Evolutionary conservation across 768 basidiomycete species (phyloP), one percentile per base, ranked within the genome.

Genomic region (Lactarius deliciosus): DNA sequence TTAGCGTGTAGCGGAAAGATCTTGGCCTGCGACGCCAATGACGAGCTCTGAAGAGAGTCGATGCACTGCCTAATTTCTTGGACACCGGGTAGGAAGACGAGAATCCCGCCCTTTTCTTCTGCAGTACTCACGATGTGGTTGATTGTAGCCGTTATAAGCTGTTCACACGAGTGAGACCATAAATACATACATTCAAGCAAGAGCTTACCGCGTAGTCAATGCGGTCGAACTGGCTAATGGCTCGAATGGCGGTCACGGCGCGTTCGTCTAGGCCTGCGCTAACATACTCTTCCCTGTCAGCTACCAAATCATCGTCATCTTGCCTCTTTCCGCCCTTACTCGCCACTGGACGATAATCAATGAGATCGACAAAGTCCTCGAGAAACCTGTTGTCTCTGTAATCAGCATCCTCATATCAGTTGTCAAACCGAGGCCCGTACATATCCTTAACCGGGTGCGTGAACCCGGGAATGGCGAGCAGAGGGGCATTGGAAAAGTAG

Each of bases 1-100:
- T 96, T 96, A 13, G 95, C 93, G 72, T 97, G 95, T 0, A 98
- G 83, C 0, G 95, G 92, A 30, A 94, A 80, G 58, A 90, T 81
- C 34, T 83, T 82, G 5, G 78, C 80, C 30, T 80, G 73, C 47
- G 78, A 79, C 9, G 75, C 75, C 4, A 70, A 64, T 0, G 79
- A 64, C 16, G 74, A 69, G 45, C 72, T 73, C 18, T 78, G 79
- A 53, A 94, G 77, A 5, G 83, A 79, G 15, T 88, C 84, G 22
- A 92, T 85, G 71, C 90, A 91, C 67, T 89, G 86, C 22, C 86
- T 84, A 69, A 94, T 94, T 73, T 94, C 92, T 76, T 90, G 90
- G 1, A 94, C 89, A 75, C 95, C 95, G n/a, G 93, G 87, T 63
- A 95, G 80, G 77, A 98, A 98, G 54, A 97, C 85, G 28, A 98